Conservation (phyloP, 768 basidiomycete genomes). For the Suillus clintonianus region DNA sequence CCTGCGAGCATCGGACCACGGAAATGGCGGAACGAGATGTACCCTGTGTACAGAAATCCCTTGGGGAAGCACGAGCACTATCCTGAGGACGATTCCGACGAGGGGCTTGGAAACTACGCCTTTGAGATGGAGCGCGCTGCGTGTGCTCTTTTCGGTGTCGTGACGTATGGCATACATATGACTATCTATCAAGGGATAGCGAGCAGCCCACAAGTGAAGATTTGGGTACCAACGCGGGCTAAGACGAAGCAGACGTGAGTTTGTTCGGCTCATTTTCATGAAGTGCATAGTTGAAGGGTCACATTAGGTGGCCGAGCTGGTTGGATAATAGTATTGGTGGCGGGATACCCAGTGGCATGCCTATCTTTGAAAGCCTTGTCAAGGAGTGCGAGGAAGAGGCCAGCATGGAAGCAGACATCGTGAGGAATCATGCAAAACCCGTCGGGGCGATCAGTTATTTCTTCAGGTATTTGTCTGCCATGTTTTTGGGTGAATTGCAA, state of each 20-base stretch:
- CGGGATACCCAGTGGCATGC: slow-evolving; percentile 82
- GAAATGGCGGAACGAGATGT: slow-evolving; percentile 88
- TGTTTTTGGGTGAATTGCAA: not conserved
- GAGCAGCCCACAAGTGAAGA: slow-evolving; percentile 40
- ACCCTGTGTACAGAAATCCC: slow-evolving; percentile 73
- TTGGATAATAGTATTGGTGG: slow-evolving; percentile 93
- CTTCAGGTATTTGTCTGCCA: slow-evolving; percentile 47
- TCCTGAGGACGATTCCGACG: slow-evolving; percentile 28
- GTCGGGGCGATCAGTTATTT: slow-evolving; percentile 84
- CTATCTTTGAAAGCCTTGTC: slow-evolving; percentile 70
- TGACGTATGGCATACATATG: slow-evolving; percentile 94
- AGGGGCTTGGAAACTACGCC: slow-evolving; percentile 54
- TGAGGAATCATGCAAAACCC: slow-evolving; percentile 56
- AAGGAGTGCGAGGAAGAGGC: slow-evolving; percentile 97
- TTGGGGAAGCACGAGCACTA: slow-evolving; percentile 49
- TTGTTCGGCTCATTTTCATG: not conserved
- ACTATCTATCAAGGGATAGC: slow-evolving; percentile 57
- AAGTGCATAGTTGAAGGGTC: not conserved
- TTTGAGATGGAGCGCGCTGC: slow-evolving; percentile 92
- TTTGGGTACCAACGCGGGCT: slow-evolving; percentile 90
- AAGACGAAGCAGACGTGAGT: slow-evolving; percentile 87
- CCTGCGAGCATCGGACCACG: slow-evolving; percentile 65
- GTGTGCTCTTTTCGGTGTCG: slow-evolving; percentile 84
- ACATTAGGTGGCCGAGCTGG: slow-evolving; percentile 72
- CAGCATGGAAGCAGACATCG: slow-evolving; percentile 67